Evolutionary conservation across 306 rosid species (phyloP), one percentile per base, ranked within the genome.

Genomic region (Cucurbita argyrosperma): DNA sequence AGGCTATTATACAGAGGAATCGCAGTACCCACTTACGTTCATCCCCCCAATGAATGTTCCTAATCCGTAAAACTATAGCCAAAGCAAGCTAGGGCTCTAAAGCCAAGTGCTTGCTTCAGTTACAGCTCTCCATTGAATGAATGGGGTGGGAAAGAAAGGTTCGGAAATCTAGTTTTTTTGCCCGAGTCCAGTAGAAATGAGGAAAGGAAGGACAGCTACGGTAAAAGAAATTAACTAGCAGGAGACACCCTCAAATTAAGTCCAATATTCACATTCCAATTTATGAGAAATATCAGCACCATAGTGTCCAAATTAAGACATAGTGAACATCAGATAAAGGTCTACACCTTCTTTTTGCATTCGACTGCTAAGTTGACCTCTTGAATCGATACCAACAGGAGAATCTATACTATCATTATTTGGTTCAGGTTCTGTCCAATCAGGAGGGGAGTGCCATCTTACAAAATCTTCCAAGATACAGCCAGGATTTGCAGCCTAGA

Each of bases 371-470:
- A 95, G 85, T 58, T 91, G 92, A 52, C 99, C 99, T 81, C 77
- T 89, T 75, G 77, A 10, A 47, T 89, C 96, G 8, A 82, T 78
- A 63, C 79, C 55, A 77, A 85, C 84, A 64, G 75, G 67, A 79
- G 82, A 82, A 66, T 87, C 90, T 75, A 59, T 74, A 79, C 74
- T 89, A 72, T 85, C 92, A 4, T 15, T 45, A 82, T 51, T 67
- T 59, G 82, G 85, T 75, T 88, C 96, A 78, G 74, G 79, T 63
- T 88, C 95, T 23, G 90, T 84, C 99, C 99, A 95, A 77, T 95
- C 99, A 79, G 99, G 99, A 81, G 99, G 99, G 58, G 99, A 95
- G 86, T 91, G 92, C 99, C 99, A 95, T 80, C 99, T 85, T 54
- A 95, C 97, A 80, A 95, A 95, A 84, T 95, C 99, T 80, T 89